These are phyloP conservation scores for Saccharomycopsis vini DNA, from an alignment of 805 yeast species.

Conservation along the genomic window DNA sequence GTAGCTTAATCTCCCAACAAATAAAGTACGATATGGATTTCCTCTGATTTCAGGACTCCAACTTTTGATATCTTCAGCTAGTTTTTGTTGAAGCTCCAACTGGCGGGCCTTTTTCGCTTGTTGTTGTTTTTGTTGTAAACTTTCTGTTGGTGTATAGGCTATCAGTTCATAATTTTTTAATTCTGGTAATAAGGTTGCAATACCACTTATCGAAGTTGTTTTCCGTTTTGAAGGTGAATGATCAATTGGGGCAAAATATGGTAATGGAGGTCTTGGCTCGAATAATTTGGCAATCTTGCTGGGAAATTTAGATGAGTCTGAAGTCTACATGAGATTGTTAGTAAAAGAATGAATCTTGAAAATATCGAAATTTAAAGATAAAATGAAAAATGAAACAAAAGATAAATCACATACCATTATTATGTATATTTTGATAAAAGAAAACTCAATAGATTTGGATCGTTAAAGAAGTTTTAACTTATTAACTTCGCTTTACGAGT, in stretches of 20 bases:
- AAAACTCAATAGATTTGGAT: neutral
- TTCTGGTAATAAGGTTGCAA: conserved; percentile 25
- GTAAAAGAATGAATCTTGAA: neutral
- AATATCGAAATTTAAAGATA: neutral
- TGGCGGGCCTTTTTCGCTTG: conserved; percentile 22
- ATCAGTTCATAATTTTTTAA: conserved; percentile 23
- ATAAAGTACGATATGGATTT: conserved; percentile 73
- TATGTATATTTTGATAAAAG: too few species aligned
- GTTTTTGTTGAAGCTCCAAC: neutral
- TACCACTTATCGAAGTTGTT: conserved; percentile 36
- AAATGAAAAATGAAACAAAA: conserved; percentile 6
- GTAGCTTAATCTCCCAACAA: conserved; percentile 66
- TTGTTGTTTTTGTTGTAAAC: conserved; percentile 25
- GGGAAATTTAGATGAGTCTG: conserved; percentile 26
- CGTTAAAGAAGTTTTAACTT: neutral
- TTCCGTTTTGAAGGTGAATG: conserved; percentile 34
- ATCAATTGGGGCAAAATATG: conserved; percentile 38
- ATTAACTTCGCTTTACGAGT: too few species aligned
- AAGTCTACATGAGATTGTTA: conserved; percentile 2
- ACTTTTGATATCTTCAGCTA: conserved; percentile 4
- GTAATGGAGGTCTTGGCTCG: conserved; percentile 43
- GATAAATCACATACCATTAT: neutral
- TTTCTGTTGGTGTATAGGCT: conserved; percentile 26
- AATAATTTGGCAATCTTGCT: conserved; percentile 41
- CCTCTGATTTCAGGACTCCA: conserved; percentile 53